Percentiles rank a stretch among this genome's conserved stretches.
phyloP scores from a whole-genome alignment of 2,329 filamentous ascomycete species.

The Aspergillaceae sp. region DNA sequence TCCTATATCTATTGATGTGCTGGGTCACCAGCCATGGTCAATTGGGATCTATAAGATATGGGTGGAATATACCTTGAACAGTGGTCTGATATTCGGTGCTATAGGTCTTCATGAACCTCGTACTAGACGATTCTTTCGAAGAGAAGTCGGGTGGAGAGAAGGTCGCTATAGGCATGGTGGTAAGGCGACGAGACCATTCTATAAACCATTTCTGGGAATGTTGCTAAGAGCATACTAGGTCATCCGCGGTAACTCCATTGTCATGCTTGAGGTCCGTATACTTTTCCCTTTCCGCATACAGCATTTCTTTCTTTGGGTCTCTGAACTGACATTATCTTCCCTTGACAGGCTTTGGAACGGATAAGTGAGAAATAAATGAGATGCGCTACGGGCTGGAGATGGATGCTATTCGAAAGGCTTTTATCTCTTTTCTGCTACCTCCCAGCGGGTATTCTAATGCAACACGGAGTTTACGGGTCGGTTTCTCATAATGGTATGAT shows the following conservation, averaged over 20 bases:
- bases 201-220: background rate
- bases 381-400: background rate
- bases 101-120: constrained; percentile 95
- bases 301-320: background rate
- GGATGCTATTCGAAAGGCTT: background rate
- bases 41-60: background rate
- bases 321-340: constrained; percentile 7
- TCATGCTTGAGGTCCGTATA: constrained; percentile 73
- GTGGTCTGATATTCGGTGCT: constrained; percentile 3
- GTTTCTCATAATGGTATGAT: constrained; percentile 26
- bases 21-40: background rate
- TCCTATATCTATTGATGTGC: background rate
- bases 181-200: constrained; percentile 36
- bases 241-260: constrained; percentile 94
- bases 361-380: constrained; percentile 34
- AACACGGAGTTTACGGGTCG: constrained; percentile 31
- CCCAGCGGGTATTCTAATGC: constrained; percentile 14
- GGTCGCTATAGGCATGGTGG: constrained; percentile 83
- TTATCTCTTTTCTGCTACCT: constrained; percentile 4
- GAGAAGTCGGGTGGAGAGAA: constrained; percentile 90
- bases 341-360: constrained; percentile 31
- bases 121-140: constrained; percentile 92
- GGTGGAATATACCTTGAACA: background rate
- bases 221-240: constrained; percentile 48
- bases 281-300: background rate